These are phyloP conservation scores for Rugosomyces carneus DNA, from an alignment of 1,284 basidiomycete genomes.

Conservation along the genomic window DNA sequence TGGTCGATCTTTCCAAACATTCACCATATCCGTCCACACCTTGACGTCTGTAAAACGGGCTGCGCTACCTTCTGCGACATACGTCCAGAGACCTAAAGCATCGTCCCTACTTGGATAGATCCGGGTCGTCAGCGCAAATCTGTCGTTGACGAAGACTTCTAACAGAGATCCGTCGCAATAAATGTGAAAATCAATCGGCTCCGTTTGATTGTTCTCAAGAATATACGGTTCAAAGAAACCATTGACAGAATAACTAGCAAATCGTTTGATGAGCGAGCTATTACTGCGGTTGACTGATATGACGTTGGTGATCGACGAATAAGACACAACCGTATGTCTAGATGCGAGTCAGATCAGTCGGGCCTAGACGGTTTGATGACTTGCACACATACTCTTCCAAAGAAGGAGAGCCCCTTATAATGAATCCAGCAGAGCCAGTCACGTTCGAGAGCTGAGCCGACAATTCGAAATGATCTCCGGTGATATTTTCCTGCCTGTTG, in stretches of 20 bases:
- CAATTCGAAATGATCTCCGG: neutral
- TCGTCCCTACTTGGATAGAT: conserved; percentile 5
- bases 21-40: conserved; percentile 1
- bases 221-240: conserved; percentile 1
- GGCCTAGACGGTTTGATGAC: neutral
- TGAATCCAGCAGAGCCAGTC: conserved; percentile 2
- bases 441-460: conserved; percentile 1
- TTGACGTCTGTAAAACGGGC: neutral
- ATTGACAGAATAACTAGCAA: neutral
- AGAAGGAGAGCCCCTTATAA: conserved; percentile 2
- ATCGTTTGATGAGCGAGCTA: conserved; percentile 1
- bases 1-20: neutral
- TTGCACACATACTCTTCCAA: conserved; percentile 1
- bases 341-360: neutral
- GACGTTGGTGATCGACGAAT: neutral
- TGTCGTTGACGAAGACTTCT: conserved; percentile 4
- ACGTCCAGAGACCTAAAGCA: neutral
- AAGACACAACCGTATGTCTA: neutral
- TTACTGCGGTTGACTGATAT: conserved; percentile 1
- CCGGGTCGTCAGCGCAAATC: conserved; percentile 4
- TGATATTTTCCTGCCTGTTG: neutral
- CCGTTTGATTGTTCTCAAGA: neutral
- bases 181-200: conserved; percentile 2
- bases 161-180: conserved; percentile 3
- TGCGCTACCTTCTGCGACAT: neutral